A percentile compares a stretch with the other conserved stretches of the same genome.
Evolutionary conservation across 23 red algal genomes (phyloP).

Genomic region (Pyropia yezoensis): DNA sequence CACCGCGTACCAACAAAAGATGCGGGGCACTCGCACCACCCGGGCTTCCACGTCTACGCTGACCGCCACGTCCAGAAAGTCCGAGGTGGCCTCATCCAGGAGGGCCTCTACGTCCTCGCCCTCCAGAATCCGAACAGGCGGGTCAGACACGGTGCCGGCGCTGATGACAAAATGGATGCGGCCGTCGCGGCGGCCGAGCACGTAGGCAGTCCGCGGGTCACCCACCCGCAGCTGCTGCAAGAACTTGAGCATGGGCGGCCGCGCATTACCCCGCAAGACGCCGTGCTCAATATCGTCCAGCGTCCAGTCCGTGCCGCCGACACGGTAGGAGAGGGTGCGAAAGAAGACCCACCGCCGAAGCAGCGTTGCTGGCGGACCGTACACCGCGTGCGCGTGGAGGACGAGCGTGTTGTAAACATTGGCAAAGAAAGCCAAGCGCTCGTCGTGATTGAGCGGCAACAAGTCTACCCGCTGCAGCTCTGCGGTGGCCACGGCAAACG

Average conservation of each 20-base stretch:
- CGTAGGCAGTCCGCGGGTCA: conserved; percentile 79
- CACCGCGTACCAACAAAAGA: conserved; percentile 93
- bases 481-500: conserved; percentile 63
- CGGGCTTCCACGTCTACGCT: conserved; percentile 42
- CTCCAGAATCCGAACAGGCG: conserved; percentile 95
- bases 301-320: conserved; percentile 80
- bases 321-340: conserved; percentile 71
- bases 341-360: conserved; percentile 83
- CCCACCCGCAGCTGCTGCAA: conserved; percentile 85
- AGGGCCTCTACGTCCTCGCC: conserved; percentile 85
- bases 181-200: conserved; percentile 71
- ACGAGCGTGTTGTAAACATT: conserved; percentile 97
- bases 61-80: conserved; percentile 73
- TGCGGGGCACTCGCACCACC: conserved; percentile 72
- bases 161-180: conserved; percentile 97
- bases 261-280: conserved; percentile 82
- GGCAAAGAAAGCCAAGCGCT: conserved; percentile 84
- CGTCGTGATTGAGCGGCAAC: conserved; percentile 62
- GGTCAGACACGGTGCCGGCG: conserved; percentile 87
- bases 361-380: conserved; percentile 68
- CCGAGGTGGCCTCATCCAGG: conserved; percentile 62
- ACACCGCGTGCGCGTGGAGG: conserved; percentile 77
- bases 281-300: conserved; percentile 99
- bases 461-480: conserved; percentile 89
- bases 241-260: conserved; percentile 69